Percentiles rank a stretch among this genome's conserved stretches.
Conservation (phyloP, 345 rosid species). For the Eucalyptus globulus region DNA sequence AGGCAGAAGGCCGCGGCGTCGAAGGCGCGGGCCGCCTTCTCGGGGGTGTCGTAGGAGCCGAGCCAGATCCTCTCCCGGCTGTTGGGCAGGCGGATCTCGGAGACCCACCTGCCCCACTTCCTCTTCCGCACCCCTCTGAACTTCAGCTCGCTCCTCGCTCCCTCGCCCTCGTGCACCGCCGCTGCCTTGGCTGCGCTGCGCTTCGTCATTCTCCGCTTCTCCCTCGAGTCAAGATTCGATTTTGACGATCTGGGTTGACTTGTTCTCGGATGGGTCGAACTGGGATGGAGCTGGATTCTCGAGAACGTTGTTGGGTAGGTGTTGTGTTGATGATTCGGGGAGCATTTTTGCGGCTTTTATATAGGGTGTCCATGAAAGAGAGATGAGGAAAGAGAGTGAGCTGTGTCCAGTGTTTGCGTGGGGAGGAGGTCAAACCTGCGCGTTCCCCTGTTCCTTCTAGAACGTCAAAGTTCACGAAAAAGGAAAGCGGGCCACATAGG, state of each 20-base stretch:
- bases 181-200: not conserved
- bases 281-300: not conserved
- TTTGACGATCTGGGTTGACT: not conserved
- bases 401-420: not conserved
- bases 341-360: not conserved
- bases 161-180: not conserved
- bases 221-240: not conserved
- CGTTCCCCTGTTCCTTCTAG: not conserved
- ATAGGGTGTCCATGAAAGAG: not conserved
- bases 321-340: not conserved
- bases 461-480: not conserved
- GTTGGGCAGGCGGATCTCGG: constrained; percentile 4
- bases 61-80: constrained; percentile 5
- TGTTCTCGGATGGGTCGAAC: not conserved
- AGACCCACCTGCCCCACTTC: constrained; percentile 14
- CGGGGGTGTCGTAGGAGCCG: constrained; percentile 5
- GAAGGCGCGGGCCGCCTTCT: constrained; percentile 12
- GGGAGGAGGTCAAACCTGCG: not conserved
- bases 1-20: constrained; percentile 8
- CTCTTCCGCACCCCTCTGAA: constrained; percentile 12
- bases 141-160: not conserved
- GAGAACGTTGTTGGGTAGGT: not conserved
- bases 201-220: not conserved
- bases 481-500: not conserved
- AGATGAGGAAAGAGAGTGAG: not conserved